Evolutionary conservation across 768 basidiomycete species (phyloP), one percentile per base, ranked within the genome.

Genomic region (Boletus eberwhitei): DNA sequence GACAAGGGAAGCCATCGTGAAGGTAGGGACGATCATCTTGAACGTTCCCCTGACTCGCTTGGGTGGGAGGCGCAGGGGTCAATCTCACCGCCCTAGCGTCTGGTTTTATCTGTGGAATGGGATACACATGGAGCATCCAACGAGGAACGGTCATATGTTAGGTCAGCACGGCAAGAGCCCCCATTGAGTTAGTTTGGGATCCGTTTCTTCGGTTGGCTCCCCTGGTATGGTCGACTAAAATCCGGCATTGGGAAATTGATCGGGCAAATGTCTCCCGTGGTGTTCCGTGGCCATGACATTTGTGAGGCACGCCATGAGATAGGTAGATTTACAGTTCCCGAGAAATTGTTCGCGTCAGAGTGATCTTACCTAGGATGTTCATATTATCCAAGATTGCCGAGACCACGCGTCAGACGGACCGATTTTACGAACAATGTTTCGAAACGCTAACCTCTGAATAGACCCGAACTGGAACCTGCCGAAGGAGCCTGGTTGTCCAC

Each of bases 81-180:
- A n/a, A 40, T 16, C 31, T 7, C 12, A 17, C 29, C 3, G 17
- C 8, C 14, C 4, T 17, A 22, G 40, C 8, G 8, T 19, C 39
- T 19, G 24, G n/a, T 53, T 53, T 59, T 58, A 58, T 59, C 31
- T 43, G 53, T 31, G 21, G 13, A 31, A 31, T 17, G 14, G 14
- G 17, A 34, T 35, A 24, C 22, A 16, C 19, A 35, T 47, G 19
- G 14, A 5, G 40, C 16, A 24, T 8, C 22, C 40, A 12, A 8
- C 22, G 40, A 41, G 8, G 14, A 14, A 16, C 11, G 5, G 26
- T 12, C 24, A n/a, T 17, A n/a, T 12, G 41, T 47, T 36, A 51
- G 19, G 42, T 51, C 50, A 51, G 21, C 42, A 32, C 11, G 29
- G 29, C 29, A 29, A 8, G 29, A 29, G 8, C 1, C 29, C 50